Evolutionary conservation across 148 eudicot species (phyloP).

Genomic region (Polygonum aviculare): DNA sequence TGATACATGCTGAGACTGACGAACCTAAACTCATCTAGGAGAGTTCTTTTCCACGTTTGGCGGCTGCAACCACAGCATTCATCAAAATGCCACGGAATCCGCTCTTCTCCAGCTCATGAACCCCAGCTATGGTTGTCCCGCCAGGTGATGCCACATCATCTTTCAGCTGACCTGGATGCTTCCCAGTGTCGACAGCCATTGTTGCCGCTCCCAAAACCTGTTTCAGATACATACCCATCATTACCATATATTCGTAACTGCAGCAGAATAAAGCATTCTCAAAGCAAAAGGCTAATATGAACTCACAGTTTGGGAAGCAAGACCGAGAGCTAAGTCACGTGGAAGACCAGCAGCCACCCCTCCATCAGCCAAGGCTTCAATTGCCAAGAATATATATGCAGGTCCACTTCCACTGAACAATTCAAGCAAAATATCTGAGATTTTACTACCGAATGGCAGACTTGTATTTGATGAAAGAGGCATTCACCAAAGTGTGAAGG

Average conservation of each 20-base stretch:
- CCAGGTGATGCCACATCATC: conserved; percentile 91
- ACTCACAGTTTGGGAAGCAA: conserved; percentile 96
- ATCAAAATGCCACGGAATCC: conserved; percentile 81
- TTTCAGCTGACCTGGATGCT: conserved; percentile 95
- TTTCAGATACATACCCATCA: background rate
- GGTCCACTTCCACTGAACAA: conserved; percentile 84
- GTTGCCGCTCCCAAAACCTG: conserved; percentile 94
- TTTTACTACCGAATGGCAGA: background rate
- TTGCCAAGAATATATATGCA: conserved; percentile 80
- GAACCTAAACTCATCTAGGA: conserved; percentile 17
- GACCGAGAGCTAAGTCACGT: conserved; percentile 70
- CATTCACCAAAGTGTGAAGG: background rate
- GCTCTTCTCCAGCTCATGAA: conserved; percentile 87
- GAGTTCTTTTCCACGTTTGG: conserved; percentile 68
- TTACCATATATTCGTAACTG: background rate
- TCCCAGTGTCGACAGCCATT: conserved; percentile 58
- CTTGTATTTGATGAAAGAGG: background rate
- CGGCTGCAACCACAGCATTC: conserved; percentile 91
- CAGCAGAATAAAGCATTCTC: background rate
- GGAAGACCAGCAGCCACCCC: conserved; percentile 98
- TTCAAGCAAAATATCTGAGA: background rate
- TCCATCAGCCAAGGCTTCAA: conserved; percentile 98
- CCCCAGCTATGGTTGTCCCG: conserved; percentile 88
- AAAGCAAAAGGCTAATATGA: background rate
- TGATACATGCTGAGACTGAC: background rate